A percentile compares a stretch with the other conserved stretches of the same genome.
Evolutionary conservation across 139 green algal genomes (phyloP).

Genomic region (Chlorella sp.): DNA sequence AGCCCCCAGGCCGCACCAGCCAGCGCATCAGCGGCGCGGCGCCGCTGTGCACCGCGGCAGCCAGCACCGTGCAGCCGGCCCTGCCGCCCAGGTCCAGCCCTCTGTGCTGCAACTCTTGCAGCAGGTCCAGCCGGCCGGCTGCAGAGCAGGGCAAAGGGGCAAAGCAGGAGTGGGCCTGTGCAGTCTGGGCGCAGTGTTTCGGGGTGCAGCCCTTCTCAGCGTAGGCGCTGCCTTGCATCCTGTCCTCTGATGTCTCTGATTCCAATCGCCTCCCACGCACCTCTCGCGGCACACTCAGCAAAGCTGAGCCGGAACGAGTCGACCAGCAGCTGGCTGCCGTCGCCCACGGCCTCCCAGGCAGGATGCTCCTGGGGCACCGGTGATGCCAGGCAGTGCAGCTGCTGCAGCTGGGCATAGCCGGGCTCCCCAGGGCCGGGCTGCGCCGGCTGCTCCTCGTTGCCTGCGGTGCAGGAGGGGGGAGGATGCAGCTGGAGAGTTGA

Average conservation of each 20-base stretch:
- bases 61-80: constrained; percentile 35
- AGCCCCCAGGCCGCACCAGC: constrained; percentile 36
- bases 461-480: constrained; percentile 4
- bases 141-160: not conserved
- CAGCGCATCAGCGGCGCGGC: constrained; percentile 32
- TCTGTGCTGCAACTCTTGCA: not conserved
- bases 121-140: constrained; percentile 22
- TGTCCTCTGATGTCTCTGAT: no score
- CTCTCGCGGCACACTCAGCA: constrained; percentile 17
- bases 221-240: no score
- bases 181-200: no score
- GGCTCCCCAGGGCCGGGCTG: not conserved
- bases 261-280: not conserved
- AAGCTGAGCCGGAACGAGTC: constrained; percentile 14
- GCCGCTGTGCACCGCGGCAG: constrained; percentile 39
- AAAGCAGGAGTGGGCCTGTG: no score
- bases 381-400: constrained; percentile 9
- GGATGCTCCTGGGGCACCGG: not conserved
- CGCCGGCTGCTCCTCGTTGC: not conserved
- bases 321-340: constrained; percentile 8
- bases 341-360: not conserved
- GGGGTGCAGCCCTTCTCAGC: no score
- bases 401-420: not conserved
- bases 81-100: constrained; percentile 1
- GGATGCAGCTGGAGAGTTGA: no score